A percentile compares a stretch with the other conserved stretches of the same genome.
These are phyloP conservation scores for Solanum pinnatisectum DNA, from an alignment of 257 asterid genomes.

Conservation along the genomic window DNA sequence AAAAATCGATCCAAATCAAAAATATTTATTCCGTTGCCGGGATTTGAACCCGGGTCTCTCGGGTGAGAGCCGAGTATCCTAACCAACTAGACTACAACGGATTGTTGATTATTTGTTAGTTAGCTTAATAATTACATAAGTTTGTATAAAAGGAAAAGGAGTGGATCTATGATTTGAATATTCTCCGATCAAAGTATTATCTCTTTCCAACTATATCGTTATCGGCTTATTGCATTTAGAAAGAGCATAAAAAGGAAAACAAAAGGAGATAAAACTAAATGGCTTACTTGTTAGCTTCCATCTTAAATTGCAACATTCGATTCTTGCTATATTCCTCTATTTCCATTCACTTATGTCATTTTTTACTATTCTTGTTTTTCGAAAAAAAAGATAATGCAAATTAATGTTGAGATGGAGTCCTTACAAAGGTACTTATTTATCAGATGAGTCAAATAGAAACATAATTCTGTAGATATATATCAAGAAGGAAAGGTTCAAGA, in stretches of 20 bases:
- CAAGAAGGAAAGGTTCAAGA: not conserved
- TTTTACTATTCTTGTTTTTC: not conserved
- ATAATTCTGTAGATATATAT: not conserved
- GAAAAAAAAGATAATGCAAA: not conserved
- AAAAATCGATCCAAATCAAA: too few species aligned
- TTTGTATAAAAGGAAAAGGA: too few species aligned
- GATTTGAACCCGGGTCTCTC: constrained; percentile 92
- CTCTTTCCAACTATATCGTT: not conserved
- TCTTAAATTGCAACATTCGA: not conserved
- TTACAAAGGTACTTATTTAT: not conserved
- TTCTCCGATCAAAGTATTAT: not conserved
- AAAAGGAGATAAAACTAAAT: not conserved
- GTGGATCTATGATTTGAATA: not conserved
- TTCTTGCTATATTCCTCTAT: not conserved
- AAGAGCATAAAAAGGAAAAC: not conserved
- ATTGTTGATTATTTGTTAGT: not conserved
- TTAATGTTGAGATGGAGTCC: not conserved
- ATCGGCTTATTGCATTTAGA: not conserved
- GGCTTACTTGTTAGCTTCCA: not conserved
- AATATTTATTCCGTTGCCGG: constrained; percentile 38
- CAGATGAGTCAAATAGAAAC: too few species aligned
- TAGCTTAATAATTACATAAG: not conserved
- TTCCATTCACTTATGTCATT: not conserved
- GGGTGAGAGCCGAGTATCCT: constrained; percentile 99
- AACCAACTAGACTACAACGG: constrained; percentile 98